Base-by-base conservation (phyloP, 352 stramenopile species). In the Pilasporangium apinafurcum region DNA sequence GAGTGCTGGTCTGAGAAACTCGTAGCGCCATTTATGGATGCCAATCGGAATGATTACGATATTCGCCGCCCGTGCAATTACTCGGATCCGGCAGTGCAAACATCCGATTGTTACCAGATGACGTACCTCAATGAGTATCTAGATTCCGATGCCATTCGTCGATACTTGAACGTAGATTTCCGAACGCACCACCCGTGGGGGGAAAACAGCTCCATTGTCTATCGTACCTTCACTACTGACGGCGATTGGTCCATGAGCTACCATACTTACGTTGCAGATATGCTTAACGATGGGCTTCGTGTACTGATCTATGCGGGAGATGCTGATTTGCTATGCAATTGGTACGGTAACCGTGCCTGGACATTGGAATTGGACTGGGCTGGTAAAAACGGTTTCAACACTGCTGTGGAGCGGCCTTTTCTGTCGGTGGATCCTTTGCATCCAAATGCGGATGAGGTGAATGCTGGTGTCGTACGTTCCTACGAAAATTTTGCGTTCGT, bases 311-410 rank as follows among this genome's bases (percentile, higher is more conserved):
- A 98, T 68, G 88, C 90, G 14, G 95, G 95, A 35, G 95, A 98
- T 62, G 69, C 87, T 13, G 95, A 98, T 51, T 94, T 96, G 49
- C 96, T 98, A 57, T 98, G 89, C 68, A 98, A 98, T 53, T 98
- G 95, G 71, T 55, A 98, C 36, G 93, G 93, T 22, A 97, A 98
- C 54, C 55, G 85, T 41, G 92, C 91, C 3, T 98, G 91, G 92
- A 96, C 87, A 6, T 51, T 84, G 8, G 78, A 53, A 4, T 65
- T 98, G 27, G 71, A 96, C 12, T 98, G 95, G 95, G 48, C 51
- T 12, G 86, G 92, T 44, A 78, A 86, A 37, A 57, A 60, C 6
- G 82, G 68, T 2, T 98, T 95, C 69, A 80, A 93, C 30, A 34
- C 39, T 4, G 69, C 44, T 4, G 22, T 36, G 9, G 63, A 70